A percentile compares a stretch with the other conserved stretches of the same genome.
These are phyloP conservation scores for Arctostaphylos glauca DNA, from an alignment of 148 eudicot species.

Conservation along the genomic window DNA sequence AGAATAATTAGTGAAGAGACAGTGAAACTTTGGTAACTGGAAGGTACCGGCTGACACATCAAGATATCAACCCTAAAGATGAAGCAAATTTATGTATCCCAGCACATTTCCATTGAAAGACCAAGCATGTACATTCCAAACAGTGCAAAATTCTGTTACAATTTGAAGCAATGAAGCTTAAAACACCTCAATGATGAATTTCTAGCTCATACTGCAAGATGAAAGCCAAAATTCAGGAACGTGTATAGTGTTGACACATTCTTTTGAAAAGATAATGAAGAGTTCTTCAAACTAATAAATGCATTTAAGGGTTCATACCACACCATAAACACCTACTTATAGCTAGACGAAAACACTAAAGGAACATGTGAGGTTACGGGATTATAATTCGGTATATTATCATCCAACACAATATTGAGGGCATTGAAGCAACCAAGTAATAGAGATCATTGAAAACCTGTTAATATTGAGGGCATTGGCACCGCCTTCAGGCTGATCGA, in stretches of 20 bases:
- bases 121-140: not conserved
- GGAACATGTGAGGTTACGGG: not conserved
- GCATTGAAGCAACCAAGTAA: not conserved
- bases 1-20: not conserved
- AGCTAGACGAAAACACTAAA: not conserved
- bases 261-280: not conserved
- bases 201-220: not conserved
- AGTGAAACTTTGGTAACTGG: not conserved
- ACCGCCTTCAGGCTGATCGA: constrained; percentile 96
- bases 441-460: constrained; percentile 46
- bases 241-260: not conserved
- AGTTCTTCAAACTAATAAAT: not conserved
- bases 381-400: not conserved
- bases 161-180: not conserved
- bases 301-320: not conserved
- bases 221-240: constrained; percentile 13
- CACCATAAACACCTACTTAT: not conserved
- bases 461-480: constrained; percentile 97
- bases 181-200: not conserved
- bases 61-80: not conserved
- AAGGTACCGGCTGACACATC: not conserved
- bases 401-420: not conserved
- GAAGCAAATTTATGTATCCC: not conserved
- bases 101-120: not conserved
- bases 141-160: not conserved